Base-by-base conservation (phyloP, 169 alveolate genomes). In the Plasmodium fragile region DNA sequence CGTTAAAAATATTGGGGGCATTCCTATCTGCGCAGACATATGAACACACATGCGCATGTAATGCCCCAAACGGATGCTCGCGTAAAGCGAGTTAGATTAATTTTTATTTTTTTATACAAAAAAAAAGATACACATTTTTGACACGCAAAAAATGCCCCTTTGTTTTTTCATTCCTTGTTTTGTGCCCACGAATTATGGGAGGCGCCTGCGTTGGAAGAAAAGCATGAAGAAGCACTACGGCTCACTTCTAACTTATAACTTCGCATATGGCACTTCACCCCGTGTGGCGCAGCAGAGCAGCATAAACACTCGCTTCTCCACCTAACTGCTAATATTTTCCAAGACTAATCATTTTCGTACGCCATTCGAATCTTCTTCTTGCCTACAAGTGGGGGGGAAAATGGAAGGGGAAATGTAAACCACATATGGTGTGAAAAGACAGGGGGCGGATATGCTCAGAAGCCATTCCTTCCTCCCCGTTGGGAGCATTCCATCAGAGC, bases 311-410 rank as follows among this genome's bases (percentile, higher is more conserved):
- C 75, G 75, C 36, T 65, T 22, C n/a, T 65, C 75, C 75, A 65
- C 4, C 39, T 65, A 65, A 18, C 34, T 28, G 36, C 75, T 13
- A 18, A 65, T 28, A 25, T 25, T 75, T 75, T 75, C 8, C 30
- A 7, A 16, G 85, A 16, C 75, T 49, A 80, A 41, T 80, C 85
- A 22, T 80, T 80, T 49, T 80, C 85, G 72, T 80, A 80, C 7
- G 39, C 85, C 49, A 80, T 80, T 80, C 73, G 85, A 28, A 80
- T 80, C 85, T 80, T 80, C 65, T 80, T 80, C 32, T 80, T 80
- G 25, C 41, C 85, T 80, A 22, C 10, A 45, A 77, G 59, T 11
- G 28, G 22, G 39, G 36, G 34, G 4, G n/a, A 43, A 39, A 43
- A 43, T 43, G 73, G 32, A 34, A 25, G 34, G 25, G 8, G 18